Percentiles rank a stretch among this genome's conserved stretches.
phyloP scores from a whole-genome alignment of 2,329 filamentous ascomycete genomes.

The Cercospora berteroae region DNA sequence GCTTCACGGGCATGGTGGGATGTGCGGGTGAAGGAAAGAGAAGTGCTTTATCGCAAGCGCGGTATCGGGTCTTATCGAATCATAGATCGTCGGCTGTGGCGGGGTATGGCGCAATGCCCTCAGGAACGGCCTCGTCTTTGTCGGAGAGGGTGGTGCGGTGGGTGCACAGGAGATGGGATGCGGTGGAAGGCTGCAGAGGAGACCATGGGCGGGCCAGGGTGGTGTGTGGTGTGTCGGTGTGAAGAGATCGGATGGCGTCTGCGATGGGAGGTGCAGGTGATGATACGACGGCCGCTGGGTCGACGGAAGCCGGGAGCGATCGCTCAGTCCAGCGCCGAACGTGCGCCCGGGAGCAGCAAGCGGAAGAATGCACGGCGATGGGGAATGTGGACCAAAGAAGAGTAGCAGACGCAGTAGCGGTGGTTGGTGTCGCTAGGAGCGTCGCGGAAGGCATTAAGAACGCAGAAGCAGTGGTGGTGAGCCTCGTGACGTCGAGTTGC shows the following conservation, averaged over 20 bases:
- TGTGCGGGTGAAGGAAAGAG: slow-evolving; percentile 10
- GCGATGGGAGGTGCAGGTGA: slow-evolving; percentile 14
- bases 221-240: neutral
- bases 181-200: slow-evolving; percentile 13
- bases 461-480: neutral
- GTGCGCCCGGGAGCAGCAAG: neutral
- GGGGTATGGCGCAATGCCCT: slow-evolving; percentile 25
- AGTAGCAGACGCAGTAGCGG: neutral
- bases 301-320: neutral
- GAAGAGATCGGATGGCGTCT: slow-evolving; percentile 1
- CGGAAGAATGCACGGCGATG: neutral
- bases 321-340: neutral
- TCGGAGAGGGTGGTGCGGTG: neutral
- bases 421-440: neutral
- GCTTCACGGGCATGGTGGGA: slow-evolving; percentile 18
- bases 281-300: neutral
- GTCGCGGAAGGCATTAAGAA: slow-evolving; percentile 4
- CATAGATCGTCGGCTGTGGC: slow-evolving; percentile 10
- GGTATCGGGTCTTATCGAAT: slow-evolving; percentile 7
- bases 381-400: neutral
- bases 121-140: slow-evolving; percentile 7
- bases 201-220: neutral
- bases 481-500: slow-evolving; percentile 1
- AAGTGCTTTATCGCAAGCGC: slow-evolving; percentile 10
- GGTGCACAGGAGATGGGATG: neutral